Evolutionary conservation across 2,329 filamentous ascomycete species (phyloP).

Genomic region (Penicillium concentricum): DNA sequence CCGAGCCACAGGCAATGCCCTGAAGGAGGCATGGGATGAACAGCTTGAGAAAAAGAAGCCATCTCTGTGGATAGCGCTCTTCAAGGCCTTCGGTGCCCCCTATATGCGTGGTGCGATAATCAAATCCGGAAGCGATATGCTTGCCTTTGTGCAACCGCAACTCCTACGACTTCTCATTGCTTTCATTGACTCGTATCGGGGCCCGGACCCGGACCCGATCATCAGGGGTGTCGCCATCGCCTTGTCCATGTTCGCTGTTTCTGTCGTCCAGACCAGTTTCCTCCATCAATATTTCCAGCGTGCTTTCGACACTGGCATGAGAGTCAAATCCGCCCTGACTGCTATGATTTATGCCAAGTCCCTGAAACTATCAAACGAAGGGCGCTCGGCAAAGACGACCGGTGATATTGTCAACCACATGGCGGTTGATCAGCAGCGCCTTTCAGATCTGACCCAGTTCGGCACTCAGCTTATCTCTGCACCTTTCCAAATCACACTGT

Average conservation of each 20-base stretch:
- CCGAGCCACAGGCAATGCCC: slow-evolving; percentile 65
- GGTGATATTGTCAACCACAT: slow-evolving; percentile 99
- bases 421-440: slow-evolving; percentile 94
- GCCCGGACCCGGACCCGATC: slow-evolving; percentile 67
- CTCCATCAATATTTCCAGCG: slow-evolving; percentile 98
- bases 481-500: slow-evolving; percentile 92
- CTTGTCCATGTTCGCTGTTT: slow-evolving; percentile 86
- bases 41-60: slow-evolving; percentile 74
- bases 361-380: slow-evolving; percentile 87
- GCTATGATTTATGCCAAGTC: slow-evolving; percentile 93
- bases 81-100: slow-evolving; percentile 78
- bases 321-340: slow-evolving; percentile 86
- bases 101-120: slow-evolving; percentile 80
- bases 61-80: slow-evolving; percentile 82
- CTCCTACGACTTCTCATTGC: slow-evolving; percentile 78
- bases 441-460: slow-evolving; percentile 93
- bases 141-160: slow-evolving; percentile 90
- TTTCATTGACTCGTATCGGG: slow-evolving; percentile 75
- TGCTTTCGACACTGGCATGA: slow-evolving; percentile 93
- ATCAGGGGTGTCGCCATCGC: slow-evolving; percentile 85
- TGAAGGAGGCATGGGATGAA: slow-evolving; percentile 73
- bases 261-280: slow-evolving; percentile 80
- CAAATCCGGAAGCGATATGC: slow-evolving; percentile 81
- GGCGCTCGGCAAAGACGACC: slow-evolving; percentile 81
- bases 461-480: slow-evolving; percentile 95